Base-by-base conservation (phyloP, 495 filamentous ascomycete genomes). In the Hyaloscypha finlandica region DNA sequence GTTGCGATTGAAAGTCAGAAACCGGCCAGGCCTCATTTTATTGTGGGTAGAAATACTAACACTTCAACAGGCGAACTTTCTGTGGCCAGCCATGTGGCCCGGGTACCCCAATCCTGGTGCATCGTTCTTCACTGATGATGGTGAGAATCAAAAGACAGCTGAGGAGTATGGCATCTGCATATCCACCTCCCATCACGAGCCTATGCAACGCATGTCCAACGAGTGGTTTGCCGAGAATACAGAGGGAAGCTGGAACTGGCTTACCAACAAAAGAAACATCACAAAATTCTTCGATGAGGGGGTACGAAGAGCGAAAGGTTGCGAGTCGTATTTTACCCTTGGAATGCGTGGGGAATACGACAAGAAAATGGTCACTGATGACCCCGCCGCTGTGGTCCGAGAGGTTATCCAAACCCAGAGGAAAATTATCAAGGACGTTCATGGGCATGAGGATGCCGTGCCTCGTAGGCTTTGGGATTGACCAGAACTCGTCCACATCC, bases 271-370 rank as follows among this genome's bases (percentile, higher is more conserved):
- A 56, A 78, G 80, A 39, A 85, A 85, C 32, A 86, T 93, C 66
- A 80, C 84, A 19, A 77, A 83, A 22, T 93, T 87, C 75, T 88
- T 91, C 70, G 74, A 78, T 19, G 84, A 89, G 58, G 90, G 90
- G 8, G 86, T 85, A 3, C 65, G 84, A 70, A 80, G 89, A 22
- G 84, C 87, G 8, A 87, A 86, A 73, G 80, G 80, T 0, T 89
- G 88, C 54, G 89, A 86, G 64, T 80, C 78, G 58, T 75, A 88
- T 39, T 87, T 84, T 75, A 92, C 88, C 4, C 81, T 92, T 73
- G 89, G 89, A 42, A 93, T 93, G 88, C 82, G 90, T 42, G 89
- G 90, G 0, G 82, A 81, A 33, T 86, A 88, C 56, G 89, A 92
- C 61, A 86, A 82, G 3, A 82, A 82, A 30, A 83, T 84, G 35